Percentiles rank a stretch among this genome's conserved stretches.
Conservation (phyloP, 2,329 filamentous ascomycete species). For the Fonsecaea monophora region DNA sequence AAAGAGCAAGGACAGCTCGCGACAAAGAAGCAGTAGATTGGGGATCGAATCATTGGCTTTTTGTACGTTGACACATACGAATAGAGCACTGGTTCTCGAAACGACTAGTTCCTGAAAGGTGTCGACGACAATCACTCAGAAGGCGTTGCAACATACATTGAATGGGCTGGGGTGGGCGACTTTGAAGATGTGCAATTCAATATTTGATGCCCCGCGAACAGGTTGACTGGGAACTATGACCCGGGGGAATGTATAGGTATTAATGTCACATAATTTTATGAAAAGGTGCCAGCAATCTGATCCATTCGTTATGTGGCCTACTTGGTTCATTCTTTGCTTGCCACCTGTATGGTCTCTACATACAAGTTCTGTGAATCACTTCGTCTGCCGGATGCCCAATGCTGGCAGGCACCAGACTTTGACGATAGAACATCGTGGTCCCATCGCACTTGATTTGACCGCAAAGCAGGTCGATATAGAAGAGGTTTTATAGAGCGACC, state of each 20-base stretch:
- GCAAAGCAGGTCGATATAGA: not conserved
- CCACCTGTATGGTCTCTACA: not conserved
- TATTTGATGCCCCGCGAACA: not conserved
- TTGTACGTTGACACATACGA: not conserved
- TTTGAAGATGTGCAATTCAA: not conserved
- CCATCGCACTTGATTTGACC: not conserved
- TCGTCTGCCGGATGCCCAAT: not conserved
- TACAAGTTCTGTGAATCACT: not conserved
- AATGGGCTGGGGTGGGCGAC: not conserved
- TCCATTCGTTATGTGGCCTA: not conserved
- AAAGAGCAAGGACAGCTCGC: slow-evolving; percentile 85
- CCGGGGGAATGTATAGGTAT: slow-evolving; percentile 3
- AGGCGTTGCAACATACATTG: not conserved
- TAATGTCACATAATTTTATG: slow-evolving; percentile 1
- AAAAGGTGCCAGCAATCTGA: not conserved
- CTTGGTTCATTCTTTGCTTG: not conserved
- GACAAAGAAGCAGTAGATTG: slow-evolving; percentile 39
- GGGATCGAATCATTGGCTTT: not conserved
- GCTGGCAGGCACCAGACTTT: not conserved
- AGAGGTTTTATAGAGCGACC: too few species aligned
- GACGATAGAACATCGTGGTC: not conserved
- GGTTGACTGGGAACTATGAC: not conserved
- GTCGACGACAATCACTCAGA: not conserved
- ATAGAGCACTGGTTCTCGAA: not conserved
- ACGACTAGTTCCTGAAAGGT: not conserved